Conservation (phyloP, 345 rosid genomes). For the Corymbia maculata region DNA sequence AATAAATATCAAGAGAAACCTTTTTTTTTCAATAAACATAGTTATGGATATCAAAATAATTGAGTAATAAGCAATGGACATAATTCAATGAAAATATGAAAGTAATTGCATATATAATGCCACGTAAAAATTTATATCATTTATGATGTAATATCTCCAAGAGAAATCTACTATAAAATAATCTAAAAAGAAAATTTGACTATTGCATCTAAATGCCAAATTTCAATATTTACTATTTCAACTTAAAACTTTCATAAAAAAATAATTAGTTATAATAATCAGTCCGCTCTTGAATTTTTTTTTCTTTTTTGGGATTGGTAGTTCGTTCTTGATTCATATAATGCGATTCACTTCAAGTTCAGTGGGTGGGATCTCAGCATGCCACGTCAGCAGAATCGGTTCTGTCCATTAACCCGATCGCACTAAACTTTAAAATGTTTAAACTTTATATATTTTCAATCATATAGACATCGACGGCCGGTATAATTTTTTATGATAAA, state of each 20-base stretch:
- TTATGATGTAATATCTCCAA: no score
- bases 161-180: not conserved
- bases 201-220: not conserved
- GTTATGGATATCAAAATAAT: fast-evolving
- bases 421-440: not conserved
- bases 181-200: not conserved
- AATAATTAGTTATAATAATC: fast-evolving
- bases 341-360: not conserved
- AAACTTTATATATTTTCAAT: no score
- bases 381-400: not conserved
- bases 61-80: not conserved
- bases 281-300: no score
- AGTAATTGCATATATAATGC: not conserved
- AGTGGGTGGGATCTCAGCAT: not conserved
- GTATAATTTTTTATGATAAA: no score
- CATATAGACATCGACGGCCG: fast-evolving
- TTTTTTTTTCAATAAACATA: no score
- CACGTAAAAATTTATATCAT: no score
- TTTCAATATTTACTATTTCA: not conserved
- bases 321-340: no score
- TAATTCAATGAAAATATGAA: not conserved
- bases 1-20: no score
- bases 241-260: not conserved
- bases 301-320: no score
- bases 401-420: not conserved